Evolutionary conservation across 2,329 filamentous ascomycete species (phyloP).

Genomic region (Exophiala oligosperma): DNA sequence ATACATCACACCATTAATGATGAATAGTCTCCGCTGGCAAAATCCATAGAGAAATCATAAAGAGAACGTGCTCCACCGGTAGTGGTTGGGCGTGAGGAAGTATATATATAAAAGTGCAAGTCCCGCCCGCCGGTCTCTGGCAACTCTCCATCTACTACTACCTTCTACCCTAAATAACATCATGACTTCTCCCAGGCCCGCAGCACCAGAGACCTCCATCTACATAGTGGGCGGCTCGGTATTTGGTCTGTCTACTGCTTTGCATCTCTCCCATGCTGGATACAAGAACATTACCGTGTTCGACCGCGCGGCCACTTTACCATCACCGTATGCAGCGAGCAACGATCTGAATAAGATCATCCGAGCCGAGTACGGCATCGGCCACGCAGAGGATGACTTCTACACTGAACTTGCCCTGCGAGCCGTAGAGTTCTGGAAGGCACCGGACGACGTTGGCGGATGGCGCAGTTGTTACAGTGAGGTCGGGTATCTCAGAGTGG

Average conservation of each 20-base stretch:
- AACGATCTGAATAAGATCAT: constrained; percentile 50
- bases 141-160: too few species aligned
- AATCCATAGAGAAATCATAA: too few species aligned
- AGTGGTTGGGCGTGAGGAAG: too few species aligned
- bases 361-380: constrained; percentile 10
- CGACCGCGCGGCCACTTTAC: constrained; percentile 43
- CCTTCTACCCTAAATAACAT: too few species aligned
- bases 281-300: constrained; percentile 50
- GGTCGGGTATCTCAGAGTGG: constrained; percentile 43
- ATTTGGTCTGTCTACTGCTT: constrained; percentile 46
- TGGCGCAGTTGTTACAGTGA: constrained; percentile 47
- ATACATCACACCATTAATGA: too few species aligned
- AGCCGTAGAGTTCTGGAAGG: constrained; percentile 42
- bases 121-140: too few species aligned
- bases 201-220: constrained; percentile 28
- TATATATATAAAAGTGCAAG: too few species aligned
- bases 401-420: constrained; percentile 18
- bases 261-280: constrained; percentile 44
- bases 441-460: constrained; percentile 30
- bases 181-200: neutral
- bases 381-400: constrained; percentile 6
- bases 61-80: too few species aligned
- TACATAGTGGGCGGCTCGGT: constrained; percentile 51
- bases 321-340: constrained; percentile 46
- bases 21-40: too few species aligned